Base-by-base conservation (phyloP, 2,329 filamentous ascomycete species). In the Dryadomyces quercus-mongolicae region DNA sequence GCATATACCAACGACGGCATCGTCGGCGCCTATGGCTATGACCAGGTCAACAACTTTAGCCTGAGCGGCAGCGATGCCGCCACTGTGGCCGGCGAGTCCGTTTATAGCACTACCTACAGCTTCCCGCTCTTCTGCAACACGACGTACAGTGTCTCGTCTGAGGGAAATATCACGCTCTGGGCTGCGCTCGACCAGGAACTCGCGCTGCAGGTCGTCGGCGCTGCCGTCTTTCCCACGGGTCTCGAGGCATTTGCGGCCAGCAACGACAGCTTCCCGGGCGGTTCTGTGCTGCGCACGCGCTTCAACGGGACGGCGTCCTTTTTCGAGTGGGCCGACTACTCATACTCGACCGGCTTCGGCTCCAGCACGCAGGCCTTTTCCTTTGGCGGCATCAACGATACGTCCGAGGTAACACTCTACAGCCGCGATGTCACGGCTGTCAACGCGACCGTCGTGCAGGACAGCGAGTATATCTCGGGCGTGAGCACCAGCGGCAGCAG, bases 121-220 rank as follows among this genome's bases (percentile, higher is more conserved):
- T 88, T 85, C 61, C 84, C 84, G 0, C 66, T 88, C 1, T 74
- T 70, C 60, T 78, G 78, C 49, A 78, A 78, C 60, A 76, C 74
- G 16, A 74, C 74, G 1, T 76, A 75, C 54, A 63, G 65, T 15
- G 63, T 70, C 13, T 62, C 72, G 25, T 53, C 70, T 2, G 64
- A 70, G 36, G 71, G 71, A 15, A 72, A 76, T 59, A 66, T 76
- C 52, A 71, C 70, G n/a, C 67, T 80, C 51, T 67, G 62, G 59
- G 72, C 70, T 1, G 57, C 65, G 42, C 59, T 75, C 1, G 62
- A 69, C 25, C 74, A 78, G 58, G 70, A 70, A 1, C 61, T 74
- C 44, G 55, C 65, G 6, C 57, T 72, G 36, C 63, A 66, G 18
- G 62, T 73, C 1, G 55, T 59, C 1, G 74, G 74, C 10, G 60